Percentiles rank a stretch among this genome's conserved stretches.
Conservation (phyloP, 2,329 filamentous ascomycete genomes). For the Pseudogymnoascus sp. region DNA sequence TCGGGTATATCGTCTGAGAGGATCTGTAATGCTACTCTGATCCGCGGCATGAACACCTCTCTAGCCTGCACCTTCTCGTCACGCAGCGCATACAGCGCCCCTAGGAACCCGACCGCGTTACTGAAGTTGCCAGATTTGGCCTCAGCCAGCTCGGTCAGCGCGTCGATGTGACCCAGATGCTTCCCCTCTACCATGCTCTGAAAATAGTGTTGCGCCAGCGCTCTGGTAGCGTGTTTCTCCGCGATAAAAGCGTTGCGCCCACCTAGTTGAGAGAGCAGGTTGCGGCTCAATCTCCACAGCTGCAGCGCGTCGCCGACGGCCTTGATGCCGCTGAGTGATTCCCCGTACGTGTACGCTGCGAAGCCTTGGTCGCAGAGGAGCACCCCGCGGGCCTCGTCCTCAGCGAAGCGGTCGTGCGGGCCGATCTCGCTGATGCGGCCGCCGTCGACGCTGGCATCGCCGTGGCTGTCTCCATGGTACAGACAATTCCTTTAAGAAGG, state of each 20-base stretch:
- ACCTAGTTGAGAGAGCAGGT: background rate
- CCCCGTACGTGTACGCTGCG: constrained; percentile 19
- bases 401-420: constrained; percentile 14
- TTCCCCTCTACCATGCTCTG: background rate
- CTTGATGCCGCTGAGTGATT: constrained; percentile 2
- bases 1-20: background rate
- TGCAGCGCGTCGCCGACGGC: background rate
- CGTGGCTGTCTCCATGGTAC: constrained; percentile 16
- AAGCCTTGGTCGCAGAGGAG: constrained; percentile 19
- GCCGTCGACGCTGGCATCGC: background rate
- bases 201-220: background rate
- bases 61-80: background rate
- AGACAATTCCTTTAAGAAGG: constrained; percentile 17
- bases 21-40: background rate
- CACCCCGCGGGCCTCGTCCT: constrained; percentile 17
- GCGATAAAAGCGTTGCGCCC: background rate
- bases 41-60: background rate
- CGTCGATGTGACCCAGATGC: background rate
- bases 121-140: background rate
- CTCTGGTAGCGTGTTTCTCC: background rate
- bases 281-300: background rate
- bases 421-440: background rate
- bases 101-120: background rate
- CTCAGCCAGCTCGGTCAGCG: background rate
- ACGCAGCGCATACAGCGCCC: background rate